Evolutionary conservation across 2,329 filamentous ascomycete species (phyloP), one percentile per base, ranked within the genome.

Genomic region (Fusarium decemcellulare): DNA sequence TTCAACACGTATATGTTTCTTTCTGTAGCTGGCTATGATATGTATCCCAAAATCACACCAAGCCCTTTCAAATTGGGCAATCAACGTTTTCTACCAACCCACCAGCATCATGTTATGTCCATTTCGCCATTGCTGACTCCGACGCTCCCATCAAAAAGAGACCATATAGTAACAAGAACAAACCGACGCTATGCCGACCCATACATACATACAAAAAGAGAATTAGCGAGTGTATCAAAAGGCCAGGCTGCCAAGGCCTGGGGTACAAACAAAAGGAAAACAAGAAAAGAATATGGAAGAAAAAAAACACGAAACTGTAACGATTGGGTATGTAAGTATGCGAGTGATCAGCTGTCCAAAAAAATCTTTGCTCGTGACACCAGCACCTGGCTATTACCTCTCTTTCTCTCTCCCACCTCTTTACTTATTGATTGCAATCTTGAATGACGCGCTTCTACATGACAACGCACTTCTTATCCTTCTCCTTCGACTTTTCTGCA

Each of bases 381-480:
- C 52, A 57, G 32, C 42, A 40, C 46, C 39, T 61, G 42, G 39
- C 57, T 37, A 61, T 69, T 67, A 59, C 61, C 48, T 56, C 60
- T 30, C 27, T 27, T 37, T 11, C 6, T 9, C 27, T 40, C 62
- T 48, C 34, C 30, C 14, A 36, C 14, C 6, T 3, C 18, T 27
- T 61, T n/a, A 23, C 11, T 48, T 23, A 18, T 37, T 47, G 40
- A 15, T 30, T 32, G 44, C 61, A 63, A 66, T 53, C 36, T 60
- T 44, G 29, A 32, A 11, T 16, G 23, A 18, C 8, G 34, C 32
- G 8, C 54, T 29, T 43, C 81, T 76, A 89, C 87, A 89, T 89
- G 51, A 89, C 77, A 23, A 79, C 67, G 71, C 87, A 89, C 72
- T 85, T 88, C 74, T 79, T 84, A 15, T 83, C 81, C 74, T 84